Percentiles rank a stretch among this genome's conserved stretches.
phyloP scores from a whole-genome alignment of 106 monocot species.

The Dendrobium chrysotoxum region DNA sequence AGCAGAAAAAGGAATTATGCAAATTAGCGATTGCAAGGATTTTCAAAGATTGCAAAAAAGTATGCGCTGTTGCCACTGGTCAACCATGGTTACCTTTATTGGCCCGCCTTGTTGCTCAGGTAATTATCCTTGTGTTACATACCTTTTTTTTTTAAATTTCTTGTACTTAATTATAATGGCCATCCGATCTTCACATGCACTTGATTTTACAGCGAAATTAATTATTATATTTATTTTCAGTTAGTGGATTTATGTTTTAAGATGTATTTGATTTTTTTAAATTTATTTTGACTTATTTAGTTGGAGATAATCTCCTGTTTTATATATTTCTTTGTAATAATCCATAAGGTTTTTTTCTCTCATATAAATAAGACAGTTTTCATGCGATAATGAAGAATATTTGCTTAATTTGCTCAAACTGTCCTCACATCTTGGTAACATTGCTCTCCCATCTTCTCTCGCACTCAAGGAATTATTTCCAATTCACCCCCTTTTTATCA shows the following conservation, averaged over 20 bases:
- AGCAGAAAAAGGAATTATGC: slow-evolving; percentile 39
- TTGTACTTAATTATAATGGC: neutral
- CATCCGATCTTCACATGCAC: neutral
- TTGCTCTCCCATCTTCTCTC: neutral
- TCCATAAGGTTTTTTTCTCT: neutral
- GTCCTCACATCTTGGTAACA: neutral
- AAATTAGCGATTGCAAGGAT: slow-evolving; percentile 49
- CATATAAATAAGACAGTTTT: neutral
- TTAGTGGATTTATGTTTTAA: neutral
- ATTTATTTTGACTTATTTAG: neutral
- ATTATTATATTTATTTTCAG: neutral
- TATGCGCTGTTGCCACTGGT: slow-evolving; percentile 20
- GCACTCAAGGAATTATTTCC: neutral
- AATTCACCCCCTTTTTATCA: neutral
- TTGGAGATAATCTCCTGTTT: neutral
- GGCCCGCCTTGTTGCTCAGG: slow-evolving; percentile 75
- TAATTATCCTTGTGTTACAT: slow-evolving; percentile 15
- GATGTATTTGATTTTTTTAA: neutral
- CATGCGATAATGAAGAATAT: neutral
- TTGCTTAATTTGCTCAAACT: neutral
- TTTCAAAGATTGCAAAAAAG: slow-evolving; percentile 42
- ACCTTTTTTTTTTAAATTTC: neutral
- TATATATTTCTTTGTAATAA: neutral
- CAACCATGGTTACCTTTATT: slow-evolving; percentile 51
- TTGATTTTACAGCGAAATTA: neutral